Conservation (phyloP, 75 land plant genomes). For the Ceratopteris richardii region DNA sequence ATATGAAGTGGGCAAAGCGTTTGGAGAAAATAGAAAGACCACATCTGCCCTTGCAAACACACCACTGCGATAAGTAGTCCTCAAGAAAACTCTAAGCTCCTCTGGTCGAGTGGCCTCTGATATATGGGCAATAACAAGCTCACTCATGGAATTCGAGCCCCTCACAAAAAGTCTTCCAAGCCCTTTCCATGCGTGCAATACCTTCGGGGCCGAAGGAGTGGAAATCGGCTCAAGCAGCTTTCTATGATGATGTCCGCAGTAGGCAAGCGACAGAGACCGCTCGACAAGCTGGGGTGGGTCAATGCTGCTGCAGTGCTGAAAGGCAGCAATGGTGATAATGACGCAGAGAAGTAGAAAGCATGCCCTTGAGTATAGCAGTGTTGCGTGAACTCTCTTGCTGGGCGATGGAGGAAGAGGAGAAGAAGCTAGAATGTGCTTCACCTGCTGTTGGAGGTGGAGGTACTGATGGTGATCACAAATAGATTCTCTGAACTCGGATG, state of each 20-base stretch:
- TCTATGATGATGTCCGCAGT: too few relatives aligned
- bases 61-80: slow-evolving; percentile 45
- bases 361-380: background rate
- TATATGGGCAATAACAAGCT: slow-evolving; percentile 48
- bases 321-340: background rate
- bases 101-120: slow-evolving; percentile 15
- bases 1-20: slow-evolving; percentile 11
- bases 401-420: background rate
- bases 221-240: background rate
- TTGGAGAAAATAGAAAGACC: slow-evolving; percentile 31
- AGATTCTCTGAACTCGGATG: slow-evolving; percentile 1
- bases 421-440: background rate
- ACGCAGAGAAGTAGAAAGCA: background rate
- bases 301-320: background rate
- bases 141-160: slow-evolving; percentile 54
- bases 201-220: background rate
- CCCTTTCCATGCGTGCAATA: slow-evolving; percentile 39
- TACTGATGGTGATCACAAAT: too few relatives aligned
- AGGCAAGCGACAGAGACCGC: too few relatives aligned
- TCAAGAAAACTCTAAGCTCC: slow-evolving; percentile 34
- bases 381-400: too few relatives aligned
- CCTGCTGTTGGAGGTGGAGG: background rate
- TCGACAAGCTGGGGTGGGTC: too few relatives aligned
- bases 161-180: slow-evolving; percentile 48
- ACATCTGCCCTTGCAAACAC: slow-evolving; percentile 42